Evolutionary conservation across 495 filamentous ascomycete genomes (phyloP).

Genomic region (Durotheca rogersii): DNA sequence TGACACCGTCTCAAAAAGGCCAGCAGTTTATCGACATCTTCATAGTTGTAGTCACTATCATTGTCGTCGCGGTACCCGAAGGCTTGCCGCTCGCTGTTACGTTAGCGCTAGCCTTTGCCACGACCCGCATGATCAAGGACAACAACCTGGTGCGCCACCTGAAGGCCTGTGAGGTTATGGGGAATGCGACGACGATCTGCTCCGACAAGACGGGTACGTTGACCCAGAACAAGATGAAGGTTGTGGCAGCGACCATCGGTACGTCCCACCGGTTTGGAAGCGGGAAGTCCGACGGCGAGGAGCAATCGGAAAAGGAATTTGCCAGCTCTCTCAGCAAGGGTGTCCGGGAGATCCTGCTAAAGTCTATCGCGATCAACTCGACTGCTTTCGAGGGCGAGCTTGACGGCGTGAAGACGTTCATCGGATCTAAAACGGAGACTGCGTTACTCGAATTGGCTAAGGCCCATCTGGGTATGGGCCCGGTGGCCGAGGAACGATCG

Average conservation of each 20-base stretch:
- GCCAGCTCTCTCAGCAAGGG: slow-evolving; percentile 55
- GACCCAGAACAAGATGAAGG: slow-evolving; percentile 91
- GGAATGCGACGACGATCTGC: slow-evolving; percentile 93
- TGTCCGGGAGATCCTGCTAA: slow-evolving; percentile 63
- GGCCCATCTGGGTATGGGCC: slow-evolving; percentile 73
- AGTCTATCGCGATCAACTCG: slow-evolving; percentile 82
- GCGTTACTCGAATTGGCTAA: slow-evolving; percentile 74
- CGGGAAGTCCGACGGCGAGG: slow-evolving; percentile 36
- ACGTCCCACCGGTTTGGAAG: slow-evolving; percentile 64
- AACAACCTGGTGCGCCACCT: slow-evolving; percentile 91
- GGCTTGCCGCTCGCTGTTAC: slow-evolving; percentile 92
- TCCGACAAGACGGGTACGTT: slow-evolving; percentile 97
- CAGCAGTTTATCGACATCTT: slow-evolving; percentile 89
- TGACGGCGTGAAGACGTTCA: slow-evolving; percentile 68
- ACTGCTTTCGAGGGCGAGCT: slow-evolving; percentile 85
- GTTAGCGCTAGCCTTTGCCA: slow-evolving; percentile 89
- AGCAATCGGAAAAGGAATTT: slow-evolving; percentile 60
- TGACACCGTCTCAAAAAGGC: slow-evolving; percentile 70
- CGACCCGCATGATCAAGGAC: slow-evolving; percentile 91
- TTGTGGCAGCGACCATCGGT: slow-evolving; percentile 76
- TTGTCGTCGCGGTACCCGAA: slow-evolving; percentile 94
- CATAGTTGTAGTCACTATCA: slow-evolving; percentile 91
- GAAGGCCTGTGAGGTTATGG: slow-evolving; percentile 97
- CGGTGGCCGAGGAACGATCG: slow-evolving; percentile 66
- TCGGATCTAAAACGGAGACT: slow-evolving; percentile 91